These are phyloP conservation scores for Penicillium occitanis DNA, from an alignment of 2,329 filamentous ascomycete species.

Conservation along the genomic window DNA sequence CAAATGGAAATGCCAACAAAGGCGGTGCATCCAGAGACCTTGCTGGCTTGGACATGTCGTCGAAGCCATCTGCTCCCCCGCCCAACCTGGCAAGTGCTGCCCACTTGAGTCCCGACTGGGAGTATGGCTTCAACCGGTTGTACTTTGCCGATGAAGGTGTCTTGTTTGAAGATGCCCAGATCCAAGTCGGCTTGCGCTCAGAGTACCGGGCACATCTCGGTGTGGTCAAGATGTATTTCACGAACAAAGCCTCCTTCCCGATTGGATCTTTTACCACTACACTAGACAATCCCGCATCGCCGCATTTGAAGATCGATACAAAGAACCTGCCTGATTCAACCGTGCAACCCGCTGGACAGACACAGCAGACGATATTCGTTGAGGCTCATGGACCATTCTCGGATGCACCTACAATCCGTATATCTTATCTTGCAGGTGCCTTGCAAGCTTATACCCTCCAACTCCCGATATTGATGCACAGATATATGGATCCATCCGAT, in stretches of 20 bases:
- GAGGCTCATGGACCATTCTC: conserved; percentile 79
- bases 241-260: conserved; percentile 82
- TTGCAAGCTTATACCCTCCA: conserved; percentile 90
- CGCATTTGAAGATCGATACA: conserved; percentile 78
- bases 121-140: conserved; percentile 80
- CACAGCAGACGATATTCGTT: conserved; percentile 93
- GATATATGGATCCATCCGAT: conserved; percentile 93
- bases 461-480: conserved; percentile 83
- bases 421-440: conserved; percentile 91
- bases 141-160: conserved; percentile 80
- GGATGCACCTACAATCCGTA: conserved; percentile 83
- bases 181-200: conserved; percentile 87
- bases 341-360: conserved; percentile 72
- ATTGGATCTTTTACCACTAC: conserved; percentile 94
- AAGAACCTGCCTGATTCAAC: conserved; percentile 85
- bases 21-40: conserved; percentile 64
- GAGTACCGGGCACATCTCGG: conserved; percentile 96
- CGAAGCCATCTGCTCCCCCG: conserved; percentile 52
- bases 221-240: conserved; percentile 92
- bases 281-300: conserved; percentile 66
- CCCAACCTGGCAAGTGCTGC: conserved; percentile 90
- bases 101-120: conserved; percentile 93
- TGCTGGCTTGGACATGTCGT: conserved; percentile 74
- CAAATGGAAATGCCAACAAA: conserved; percentile 35
- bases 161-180: conserved; percentile 89